A percentile compares a stretch with the other conserved stretches of the same genome.
Conservation (phyloP, 2,329 filamentous ascomycete genomes). For the Trichoderma asperellum region DNA sequence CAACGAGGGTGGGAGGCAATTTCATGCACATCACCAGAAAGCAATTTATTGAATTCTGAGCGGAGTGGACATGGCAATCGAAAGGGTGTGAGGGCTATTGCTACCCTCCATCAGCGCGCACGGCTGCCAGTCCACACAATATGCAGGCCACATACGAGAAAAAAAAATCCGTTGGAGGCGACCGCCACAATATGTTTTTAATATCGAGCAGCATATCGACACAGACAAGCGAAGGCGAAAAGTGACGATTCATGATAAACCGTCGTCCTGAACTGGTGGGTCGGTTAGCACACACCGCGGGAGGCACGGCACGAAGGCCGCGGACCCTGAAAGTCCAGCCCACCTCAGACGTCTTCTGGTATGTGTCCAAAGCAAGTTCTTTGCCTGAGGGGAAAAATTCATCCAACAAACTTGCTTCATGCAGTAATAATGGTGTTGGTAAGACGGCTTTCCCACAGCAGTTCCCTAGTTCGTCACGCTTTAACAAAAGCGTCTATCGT, state of each 20-base stretch:
- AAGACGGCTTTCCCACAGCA: not conserved
- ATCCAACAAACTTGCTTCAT: slow-evolving; percentile 1
- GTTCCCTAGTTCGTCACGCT: not conserved
- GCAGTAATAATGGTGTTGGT: not conserved
- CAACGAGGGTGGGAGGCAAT: slow-evolving; percentile 1
- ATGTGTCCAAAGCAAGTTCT: not conserved
- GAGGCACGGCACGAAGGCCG: slow-evolving; percentile 25
- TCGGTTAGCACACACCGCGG: slow-evolving; percentile 8
- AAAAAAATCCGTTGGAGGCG: not conserved
- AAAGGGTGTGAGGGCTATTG: not conserved
- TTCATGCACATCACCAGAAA: slow-evolving; percentile 2
- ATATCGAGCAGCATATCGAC: slow-evolving; percentile 1
- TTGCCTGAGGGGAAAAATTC: not conserved
- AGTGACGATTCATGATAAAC: not conserved
- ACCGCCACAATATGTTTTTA: not conserved
- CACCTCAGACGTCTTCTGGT: not conserved
- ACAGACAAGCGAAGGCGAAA: not conserved
- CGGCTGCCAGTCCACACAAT: not conserved
- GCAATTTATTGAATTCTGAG: slow-evolving; percentile 10
- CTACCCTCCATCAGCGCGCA: slow-evolving; percentile 8
- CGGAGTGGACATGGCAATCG: not conserved
- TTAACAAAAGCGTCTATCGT: slow-evolving; percentile 7
- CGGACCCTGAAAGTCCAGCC: slow-evolving; percentile 5
- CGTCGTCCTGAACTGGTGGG: not conserved
- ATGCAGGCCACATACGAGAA: slow-evolving; percentile 6